phyloP scores from a whole-genome alignment of 495 filamentous ascomycete species.

The Usnea hakonensis region DNA sequence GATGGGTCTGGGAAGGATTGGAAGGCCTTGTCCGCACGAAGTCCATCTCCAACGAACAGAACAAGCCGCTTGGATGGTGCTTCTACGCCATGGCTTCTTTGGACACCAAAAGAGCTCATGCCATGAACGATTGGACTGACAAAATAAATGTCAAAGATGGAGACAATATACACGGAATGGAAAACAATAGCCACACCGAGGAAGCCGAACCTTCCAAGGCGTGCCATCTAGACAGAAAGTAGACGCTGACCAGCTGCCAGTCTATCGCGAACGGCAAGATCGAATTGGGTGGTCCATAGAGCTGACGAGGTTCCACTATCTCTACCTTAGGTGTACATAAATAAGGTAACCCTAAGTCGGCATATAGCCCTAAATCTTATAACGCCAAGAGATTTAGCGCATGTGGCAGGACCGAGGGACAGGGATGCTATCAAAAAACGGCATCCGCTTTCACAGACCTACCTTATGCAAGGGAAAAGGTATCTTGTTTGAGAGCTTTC shows the following conservation, averaged over 20 bases:
- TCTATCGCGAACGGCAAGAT: not conserved
- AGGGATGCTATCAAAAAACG: not conserved
- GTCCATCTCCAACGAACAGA: slow-evolving; percentile 93
- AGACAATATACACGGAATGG: slow-evolving; percentile 88
- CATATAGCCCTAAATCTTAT: not conserved
- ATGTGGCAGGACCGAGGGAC: no score
- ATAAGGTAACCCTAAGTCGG: not conserved
- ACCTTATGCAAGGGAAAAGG: not conserved
- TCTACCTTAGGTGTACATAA: no score
- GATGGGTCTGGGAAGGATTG: slow-evolving; percentile 89
- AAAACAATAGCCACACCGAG: slow-evolving; percentile 87
- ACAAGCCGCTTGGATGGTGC: slow-evolving; percentile 85
- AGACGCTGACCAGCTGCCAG: not conserved
- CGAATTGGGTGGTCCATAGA: not conserved
- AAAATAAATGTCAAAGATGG: slow-evolving; percentile 99
- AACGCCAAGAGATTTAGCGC: not conserved
- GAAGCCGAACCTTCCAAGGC: slow-evolving; percentile 78
- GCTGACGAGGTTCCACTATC: not conserved
- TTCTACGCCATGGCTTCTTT: slow-evolving; percentile 50
- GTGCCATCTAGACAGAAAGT: slow-evolving; percentile 50
- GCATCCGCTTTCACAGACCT: slow-evolving; percentile 1
- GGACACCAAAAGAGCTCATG: slow-evolving; percentile 73
- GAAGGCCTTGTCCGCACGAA: slow-evolving; percentile 97
- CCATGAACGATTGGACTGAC: slow-evolving; percentile 95
- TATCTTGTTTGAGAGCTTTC: not conserved